Base-by-base conservation (phyloP, 768 basidiomycete species). In the Hemileccinum rubropunctum region DNA sequence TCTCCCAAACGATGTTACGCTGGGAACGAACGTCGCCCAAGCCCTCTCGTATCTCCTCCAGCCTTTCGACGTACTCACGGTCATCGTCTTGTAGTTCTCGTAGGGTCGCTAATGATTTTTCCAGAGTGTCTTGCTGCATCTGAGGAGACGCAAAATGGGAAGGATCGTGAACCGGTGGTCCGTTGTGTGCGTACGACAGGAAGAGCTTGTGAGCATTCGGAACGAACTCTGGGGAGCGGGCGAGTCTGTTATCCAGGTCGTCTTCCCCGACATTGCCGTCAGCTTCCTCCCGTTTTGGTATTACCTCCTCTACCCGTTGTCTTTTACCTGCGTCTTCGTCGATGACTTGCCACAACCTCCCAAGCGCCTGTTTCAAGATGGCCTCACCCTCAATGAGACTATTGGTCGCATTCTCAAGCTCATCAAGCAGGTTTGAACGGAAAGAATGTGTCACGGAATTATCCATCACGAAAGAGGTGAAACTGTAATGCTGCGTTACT, bases 1-100 rank as follows among this genome's bases (percentile, higher is more conserved):
- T 67, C 50, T 82, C 78, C 91, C 91, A 94, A 17, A 93, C 76
- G 10, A 76, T 73, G 61, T 85, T 77, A 47, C 90, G 74, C 62
- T 91, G 88, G 2, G 78, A 77, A 47, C 83, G 73, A 27, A 87
- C 79, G 56, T 88, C 84, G 6, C 91, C 91, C 48, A 93, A 65
- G 3, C 82, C 82, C 57, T 93, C 89, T 46, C 91, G 71, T 47
- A 94, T 88, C 64, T 94, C 91, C 59, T 88, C 81, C 47, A 94
- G 68, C 23, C 91, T 79, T 61, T 92, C 91, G 6, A 87, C 82
- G 61, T 93, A 94, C 66, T 93, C 91, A 39, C 89, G 75, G 6
- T 86, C 87, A 58, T 94, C 91, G 60, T 93, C 91, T 57, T 89
- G 86, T 18, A 94, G 72, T 57, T 94, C 91, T 45, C 86, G 80